Percentiles rank a stretch among this genome's conserved stretches.
These are phyloP conservation scores for Vigna hirtella DNA, from an alignment of 306 rosid genomes.

Conservation along the genomic window DNA sequence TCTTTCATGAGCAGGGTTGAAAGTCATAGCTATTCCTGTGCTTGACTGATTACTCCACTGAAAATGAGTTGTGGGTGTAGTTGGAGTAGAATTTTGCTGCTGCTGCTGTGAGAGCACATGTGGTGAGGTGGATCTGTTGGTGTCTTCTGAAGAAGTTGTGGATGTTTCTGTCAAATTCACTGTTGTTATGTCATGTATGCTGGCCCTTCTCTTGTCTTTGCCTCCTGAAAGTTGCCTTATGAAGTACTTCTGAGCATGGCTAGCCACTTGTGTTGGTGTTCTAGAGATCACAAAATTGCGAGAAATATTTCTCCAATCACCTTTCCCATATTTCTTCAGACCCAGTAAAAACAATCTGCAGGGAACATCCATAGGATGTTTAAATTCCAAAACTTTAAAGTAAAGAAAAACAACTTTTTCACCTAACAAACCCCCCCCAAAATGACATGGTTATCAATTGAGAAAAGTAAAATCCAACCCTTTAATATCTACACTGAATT, in stretches of 20 bases:
- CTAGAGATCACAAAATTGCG: constrained; percentile 79
- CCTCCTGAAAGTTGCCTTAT: constrained; percentile 90
- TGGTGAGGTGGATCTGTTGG: constrained; percentile 52
- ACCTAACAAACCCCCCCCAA: constrained; percentile 5
- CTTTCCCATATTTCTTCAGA: constrained; percentile 85
- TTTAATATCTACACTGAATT: constrained; percentile 27
- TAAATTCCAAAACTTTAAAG: constrained; percentile 1
- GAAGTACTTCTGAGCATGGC: constrained; percentile 97
- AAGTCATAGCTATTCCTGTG: constrained; percentile 54
- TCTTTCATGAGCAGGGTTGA: constrained; percentile 57
- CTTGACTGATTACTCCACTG: constrained; percentile 69
- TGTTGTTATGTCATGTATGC: constrained; percentile 98
- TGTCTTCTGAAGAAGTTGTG: constrained; percentile 53
- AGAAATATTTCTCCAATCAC: constrained; percentile 97
- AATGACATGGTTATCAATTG: neutral
- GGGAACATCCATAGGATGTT: constrained; percentile 25
- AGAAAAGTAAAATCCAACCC: constrained; percentile 19
- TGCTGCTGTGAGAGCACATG: constrained; percentile 51
- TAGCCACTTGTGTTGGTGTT: constrained; percentile 96
- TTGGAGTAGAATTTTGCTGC: constrained; percentile 39
- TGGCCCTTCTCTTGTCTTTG: constrained; percentile 92
- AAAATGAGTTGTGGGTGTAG: constrained; percentile 48
- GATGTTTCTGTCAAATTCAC: constrained; percentile 71
- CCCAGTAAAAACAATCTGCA: constrained; percentile 86
- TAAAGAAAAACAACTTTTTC: neutral